Conservation (phyloP, 2,329 filamentous ascomycete genomes). For the Fusarium xyrophilum region DNA sequence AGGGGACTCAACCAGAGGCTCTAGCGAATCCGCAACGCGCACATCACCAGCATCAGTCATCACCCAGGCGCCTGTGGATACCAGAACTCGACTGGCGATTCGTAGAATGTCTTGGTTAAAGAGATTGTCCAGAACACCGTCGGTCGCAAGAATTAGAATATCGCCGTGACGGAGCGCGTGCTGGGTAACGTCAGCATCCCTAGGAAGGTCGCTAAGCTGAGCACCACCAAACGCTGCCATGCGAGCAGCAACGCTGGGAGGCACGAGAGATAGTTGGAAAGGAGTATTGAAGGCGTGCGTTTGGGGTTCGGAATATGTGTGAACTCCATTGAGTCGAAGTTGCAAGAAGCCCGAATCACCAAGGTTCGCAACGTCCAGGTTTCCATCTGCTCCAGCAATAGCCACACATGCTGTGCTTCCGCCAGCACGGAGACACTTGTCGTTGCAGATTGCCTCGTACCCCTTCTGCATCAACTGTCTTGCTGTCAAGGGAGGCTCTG, state of each 20-base stretch:
- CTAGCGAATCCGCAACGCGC: slow-evolving; percentile 67
- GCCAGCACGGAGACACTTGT: slow-evolving; percentile 77
- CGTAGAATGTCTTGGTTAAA: slow-evolving; percentile 88
- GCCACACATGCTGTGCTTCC: slow-evolving; percentile 94
- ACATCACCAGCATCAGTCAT: slow-evolving; percentile 66
- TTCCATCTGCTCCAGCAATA: slow-evolving; percentile 74
- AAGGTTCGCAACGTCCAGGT: slow-evolving; percentile 87
- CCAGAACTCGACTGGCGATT: slow-evolving; percentile 80
- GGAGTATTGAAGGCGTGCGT: slow-evolving; percentile 98
- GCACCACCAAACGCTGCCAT: slow-evolving; percentile 83
- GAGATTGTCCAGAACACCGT: slow-evolving; percentile 96
- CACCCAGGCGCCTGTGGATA: slow-evolving; percentile 75
- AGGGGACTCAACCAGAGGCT: slow-evolving; percentile 47
- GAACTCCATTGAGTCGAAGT: slow-evolving; percentile 83
- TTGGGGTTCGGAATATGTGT: slow-evolving; percentile 82
- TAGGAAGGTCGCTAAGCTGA: slow-evolving; percentile 81
- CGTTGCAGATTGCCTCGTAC: slow-evolving; percentile 80
- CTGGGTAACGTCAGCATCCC: slow-evolving; percentile 80
- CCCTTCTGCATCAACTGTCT: slow-evolving; percentile 79
- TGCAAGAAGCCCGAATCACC: slow-evolving; percentile 95
- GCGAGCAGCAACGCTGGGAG: slow-evolving; percentile 77
- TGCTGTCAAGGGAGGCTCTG: slow-evolving; percentile 59
- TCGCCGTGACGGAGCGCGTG: slow-evolving; percentile 86
- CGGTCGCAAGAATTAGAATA: slow-evolving; percentile 90
- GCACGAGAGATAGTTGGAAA: slow-evolving; percentile 90